Evolutionary conservation across 2,329 filamentous ascomycete genomes (phyloP).

Genomic region (Phoma sp.): DNA sequence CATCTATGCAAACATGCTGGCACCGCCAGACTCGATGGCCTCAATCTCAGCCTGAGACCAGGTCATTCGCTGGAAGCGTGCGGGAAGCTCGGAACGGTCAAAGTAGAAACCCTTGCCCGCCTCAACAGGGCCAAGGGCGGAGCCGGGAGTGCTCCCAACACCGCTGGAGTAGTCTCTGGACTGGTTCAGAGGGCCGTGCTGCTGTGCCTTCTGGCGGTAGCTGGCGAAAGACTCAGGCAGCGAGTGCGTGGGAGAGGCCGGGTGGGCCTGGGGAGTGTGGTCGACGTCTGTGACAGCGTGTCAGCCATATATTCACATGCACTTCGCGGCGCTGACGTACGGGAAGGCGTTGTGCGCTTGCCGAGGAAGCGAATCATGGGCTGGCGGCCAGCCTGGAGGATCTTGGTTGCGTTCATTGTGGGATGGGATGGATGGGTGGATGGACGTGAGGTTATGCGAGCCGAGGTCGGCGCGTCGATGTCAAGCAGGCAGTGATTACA

Average conservation of each 20-base stretch:
- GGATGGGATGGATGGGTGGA: slow-evolving; percentile 5
- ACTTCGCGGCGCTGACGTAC: slow-evolving; percentile 39
- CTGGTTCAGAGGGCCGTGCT: slow-evolving; percentile 71
- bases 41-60: slow-evolving; percentile 89
- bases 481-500: slow-evolving; percentile 1
- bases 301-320: slow-evolving; percentile 17
- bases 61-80: slow-evolving; percentile 76
- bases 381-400: slow-evolving; percentile 55
- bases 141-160: slow-evolving; percentile 68
- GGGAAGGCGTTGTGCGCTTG: slow-evolving; percentile 53
- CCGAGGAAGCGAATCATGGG: slow-evolving; percentile 60
- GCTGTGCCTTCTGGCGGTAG: slow-evolving; percentile 79
- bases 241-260: slow-evolving; percentile 68
- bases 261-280: slow-evolving; percentile 75
- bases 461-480: slow-evolving; percentile 10
- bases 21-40: slow-evolving; percentile 91
- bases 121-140: slow-evolving; percentile 73
- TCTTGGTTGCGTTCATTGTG: slow-evolving; percentile 54
- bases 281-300: slow-evolving; percentile 64
- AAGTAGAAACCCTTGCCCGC: slow-evolving; percentile 79
- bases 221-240: slow-evolving; percentile 75
- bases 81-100: slow-evolving; percentile 85
- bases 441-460: slow-evolving; percentile 10
- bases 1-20: slow-evolving; percentile 63
- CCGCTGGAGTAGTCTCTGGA: slow-evolving; percentile 35